Conservation (phyloP, 1,284 basidiomycete species). For the Ceraceosorus guamensis region DNA sequence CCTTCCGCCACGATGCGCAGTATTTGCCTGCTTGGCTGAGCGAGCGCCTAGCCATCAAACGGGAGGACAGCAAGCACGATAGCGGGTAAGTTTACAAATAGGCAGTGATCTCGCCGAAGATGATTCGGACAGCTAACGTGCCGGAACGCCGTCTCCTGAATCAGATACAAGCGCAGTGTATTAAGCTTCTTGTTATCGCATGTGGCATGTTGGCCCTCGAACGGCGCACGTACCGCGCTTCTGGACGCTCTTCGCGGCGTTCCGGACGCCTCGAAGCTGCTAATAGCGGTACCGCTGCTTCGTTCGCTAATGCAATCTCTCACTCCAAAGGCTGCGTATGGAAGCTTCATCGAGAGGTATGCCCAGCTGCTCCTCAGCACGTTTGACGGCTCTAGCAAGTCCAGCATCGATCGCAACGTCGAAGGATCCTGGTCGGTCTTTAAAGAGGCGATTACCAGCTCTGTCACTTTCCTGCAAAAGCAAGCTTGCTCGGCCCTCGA, state of each 20-base stretch:
- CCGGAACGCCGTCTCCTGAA: no score
- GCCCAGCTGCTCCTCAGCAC: conserved; percentile 55
- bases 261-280: conserved; percentile 61
- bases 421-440: conserved; percentile 55
- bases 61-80: conserved; percentile 61
- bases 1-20: conserved; percentile 32
- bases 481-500: conserved; percentile 49
- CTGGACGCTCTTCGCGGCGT: conserved; percentile 60
- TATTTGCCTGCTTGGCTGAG: conserved; percentile 60
- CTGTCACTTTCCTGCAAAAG: conserved; percentile 15
- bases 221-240: conserved; percentile 56
- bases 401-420: conserved; percentile 44
- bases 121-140: no score
- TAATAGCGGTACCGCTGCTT: conserved; percentile 61
- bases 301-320: no score
- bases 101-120: no score
- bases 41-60: conserved; percentile 54
- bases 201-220: conserved; percentile 58
- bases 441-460: conserved; percentile 12
- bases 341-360: conserved; percentile 43
- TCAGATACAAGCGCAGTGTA: conserved; percentile 62
- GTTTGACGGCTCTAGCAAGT: conserved; percentile 24
- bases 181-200: conserved; percentile 79
- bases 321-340: no score
- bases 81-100: no score